Base-by-base conservation (phyloP, 2,329 filamentous ascomycete genomes). In the Fusarium piperis region DNA sequence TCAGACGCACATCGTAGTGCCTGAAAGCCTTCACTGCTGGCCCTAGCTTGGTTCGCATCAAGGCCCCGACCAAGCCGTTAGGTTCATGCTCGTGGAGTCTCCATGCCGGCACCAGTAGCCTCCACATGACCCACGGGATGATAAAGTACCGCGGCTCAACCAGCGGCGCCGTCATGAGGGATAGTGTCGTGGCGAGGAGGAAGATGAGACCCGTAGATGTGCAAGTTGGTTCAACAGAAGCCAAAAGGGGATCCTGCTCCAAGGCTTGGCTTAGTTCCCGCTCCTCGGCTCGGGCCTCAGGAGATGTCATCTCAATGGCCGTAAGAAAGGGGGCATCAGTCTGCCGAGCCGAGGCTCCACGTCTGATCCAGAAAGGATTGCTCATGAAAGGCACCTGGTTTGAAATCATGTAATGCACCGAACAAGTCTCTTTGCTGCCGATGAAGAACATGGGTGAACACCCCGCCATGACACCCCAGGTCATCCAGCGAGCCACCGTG, bases 131-230 rank as follows among this genome's bases (percentile, higher is more conserved):
- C 94, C 94, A 99, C 0, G 95, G 95, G 13, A 98, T 86, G 78
- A 99, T 97, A 80, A 97, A 97, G 81, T 99, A 99, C 15, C 96
- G 89, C 15, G 96, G 96, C 80, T 99, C 96, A 11, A 99, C 95
- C 1, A 99, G 87, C 0, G 96, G 95, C 0, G 96, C 95, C 1
- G 94, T 96, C 61, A 97, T 83, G 13, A 99, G 88, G 1, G 93
- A 95, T 4, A 97, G 85, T 0, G 91, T 78, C 0, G 94, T 94
- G 0, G 95, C 88, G 6, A 90, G 82, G 9, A 97, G 80, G 70
- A 89, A 86, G 26, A 91, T 81, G 30, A 91, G 79, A 2, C 83
- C 83, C 2, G 86, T 89, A 0, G 88, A 90, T 0, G 86, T 85
- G 2, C 81, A 76, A 0, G 83, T 81, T 1, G 81, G 74, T 2